Evolutionary conservation across 2,329 filamentous ascomycete genomes (phyloP).

Genomic region (Aspergillus tanneri): DNA sequence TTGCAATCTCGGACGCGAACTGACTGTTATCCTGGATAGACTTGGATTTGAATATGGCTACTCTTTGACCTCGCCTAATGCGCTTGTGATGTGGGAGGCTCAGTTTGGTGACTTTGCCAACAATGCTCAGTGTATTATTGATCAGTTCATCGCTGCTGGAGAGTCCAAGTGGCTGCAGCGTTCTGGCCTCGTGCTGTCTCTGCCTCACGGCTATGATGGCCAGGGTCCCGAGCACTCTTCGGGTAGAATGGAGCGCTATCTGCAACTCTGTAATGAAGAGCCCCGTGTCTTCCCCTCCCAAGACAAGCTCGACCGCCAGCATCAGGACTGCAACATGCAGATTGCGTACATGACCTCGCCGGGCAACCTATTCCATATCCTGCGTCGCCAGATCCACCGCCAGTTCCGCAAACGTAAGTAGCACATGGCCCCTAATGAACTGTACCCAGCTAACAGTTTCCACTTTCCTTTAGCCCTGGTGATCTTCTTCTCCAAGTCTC

Average conservation of each 20-base stretch:
- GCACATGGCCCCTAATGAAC: neutral
- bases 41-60: conserved; percentile 99
- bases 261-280: conserved; percentile 97
- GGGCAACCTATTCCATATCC: conserved; percentile 91
- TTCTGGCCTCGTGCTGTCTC: conserved; percentile 90
- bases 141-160: conserved; percentile 97
- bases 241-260: conserved; percentile 92
- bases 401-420: conserved; percentile 97
- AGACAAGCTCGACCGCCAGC: conserved; percentile 91
- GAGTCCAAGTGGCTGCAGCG: conserved; percentile 99
- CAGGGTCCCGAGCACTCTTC: conserved; percentile 98
- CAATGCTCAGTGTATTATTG: conserved; percentile 98
- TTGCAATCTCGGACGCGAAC: conserved; percentile 45
- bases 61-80: conserved; percentile 93
- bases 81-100: conserved; percentile 98
- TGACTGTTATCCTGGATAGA: conserved; percentile 51
- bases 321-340: conserved; percentile 99
- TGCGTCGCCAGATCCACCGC: conserved; percentile 96
- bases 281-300: conserved; percentile 84
- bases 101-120: conserved; percentile 99
- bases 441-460: conserved; percentile 14
- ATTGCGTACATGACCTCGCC: conserved; percentile 97
- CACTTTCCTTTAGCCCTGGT: conserved; percentile 65
- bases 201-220: conserved; percentile 96
- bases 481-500: conserved; percentile 97